These are phyloP conservation scores for Colletotrichum horii DNA, from an alignment of 2,329 filamentous ascomycete genomes.

Conservation along the genomic window DNA sequence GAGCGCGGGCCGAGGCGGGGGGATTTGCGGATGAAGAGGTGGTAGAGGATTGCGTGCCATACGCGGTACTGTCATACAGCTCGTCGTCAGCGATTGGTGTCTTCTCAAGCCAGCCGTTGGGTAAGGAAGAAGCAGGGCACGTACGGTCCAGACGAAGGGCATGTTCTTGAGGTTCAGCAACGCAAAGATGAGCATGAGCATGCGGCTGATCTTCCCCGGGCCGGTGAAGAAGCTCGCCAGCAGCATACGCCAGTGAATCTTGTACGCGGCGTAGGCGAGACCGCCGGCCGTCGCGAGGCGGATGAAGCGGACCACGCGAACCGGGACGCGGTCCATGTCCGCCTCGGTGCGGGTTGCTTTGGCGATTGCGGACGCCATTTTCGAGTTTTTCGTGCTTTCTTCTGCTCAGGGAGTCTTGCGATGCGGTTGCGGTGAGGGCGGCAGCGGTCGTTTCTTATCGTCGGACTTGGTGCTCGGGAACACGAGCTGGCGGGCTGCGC, in stretches of 20 bases:
- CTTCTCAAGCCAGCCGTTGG: not conserved
- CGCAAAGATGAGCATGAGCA: conserved; percentile 60
- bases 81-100: not conserved
- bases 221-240: conserved; percentile 55
- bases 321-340: conserved; percentile 16
- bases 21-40: conserved; percentile 55
- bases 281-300: conserved; percentile 46
- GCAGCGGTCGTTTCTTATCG: conserved; percentile 10
- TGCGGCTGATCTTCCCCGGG: conserved; percentile 57
- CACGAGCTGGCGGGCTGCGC: conserved; percentile 36
- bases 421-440: not conserved
- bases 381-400: not conserved
- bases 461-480: not conserved
- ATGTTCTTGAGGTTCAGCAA: conserved; percentile 75
- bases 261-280: conserved; percentile 52
- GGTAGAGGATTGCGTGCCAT: conserved; percentile 60
- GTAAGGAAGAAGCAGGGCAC: conserved; percentile 31
- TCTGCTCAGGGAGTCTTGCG: not conserved
- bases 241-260: conserved; percentile 45
- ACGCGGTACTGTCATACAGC: conserved; percentile 54
- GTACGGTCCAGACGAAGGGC: conserved; percentile 78
- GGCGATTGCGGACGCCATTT: conserved; percentile 9
- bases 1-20: conserved; percentile 61
- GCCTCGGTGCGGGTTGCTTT: conserved; percentile 25
- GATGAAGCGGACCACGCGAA: conserved; percentile 35